Conservation (phyloP, 371 early-diverging fungal species). For the Apophysomyces ossiformis region DNA sequence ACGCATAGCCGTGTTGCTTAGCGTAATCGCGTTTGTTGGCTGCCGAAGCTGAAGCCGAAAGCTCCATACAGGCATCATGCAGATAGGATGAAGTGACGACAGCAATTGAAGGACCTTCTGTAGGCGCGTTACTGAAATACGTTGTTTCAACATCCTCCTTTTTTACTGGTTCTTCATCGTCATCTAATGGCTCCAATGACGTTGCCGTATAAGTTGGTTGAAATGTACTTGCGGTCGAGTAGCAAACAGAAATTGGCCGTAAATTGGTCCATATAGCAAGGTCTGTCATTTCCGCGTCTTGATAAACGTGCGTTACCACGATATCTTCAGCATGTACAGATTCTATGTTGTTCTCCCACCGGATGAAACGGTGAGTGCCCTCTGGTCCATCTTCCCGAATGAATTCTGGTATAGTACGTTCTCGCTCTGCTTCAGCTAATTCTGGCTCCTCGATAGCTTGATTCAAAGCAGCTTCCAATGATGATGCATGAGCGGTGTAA, state of each 20-base stretch:
- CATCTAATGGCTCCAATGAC: constrained; percentile 22
- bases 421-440: constrained; percentile 35
- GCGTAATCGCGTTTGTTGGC: constrained; percentile 61
- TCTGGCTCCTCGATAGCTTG: constrained; percentile 26
- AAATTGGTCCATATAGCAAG: constrained; percentile 36
- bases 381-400: constrained; percentile 36
- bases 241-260: constrained; percentile 27
- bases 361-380: constrained; percentile 32
- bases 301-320: constrained; percentile 40
- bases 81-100: constrained; percentile 65
- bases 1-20: constrained; percentile 58
- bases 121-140: background rate
- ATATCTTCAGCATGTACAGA: constrained; percentile 36
- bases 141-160: constrained; percentile 8
- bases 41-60: constrained; percentile 52
- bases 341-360: constrained; percentile 51
- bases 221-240: constrained; percentile 19
- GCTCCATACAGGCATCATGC: constrained; percentile 66
- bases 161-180: constrained; percentile 23
- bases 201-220: constrained; percentile 1
- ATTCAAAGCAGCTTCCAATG: constrained; percentile 23
- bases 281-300: constrained; percentile 41
- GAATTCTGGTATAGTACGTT: constrained; percentile 36
- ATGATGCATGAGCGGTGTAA: constrained; percentile 14
- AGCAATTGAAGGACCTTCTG: constrained; percentile 40